Evolutionary conservation across 805 yeast species (phyloP), one percentile per base, ranked within the genome.

Genomic region (Saccharomycopsis sp.): DNA sequence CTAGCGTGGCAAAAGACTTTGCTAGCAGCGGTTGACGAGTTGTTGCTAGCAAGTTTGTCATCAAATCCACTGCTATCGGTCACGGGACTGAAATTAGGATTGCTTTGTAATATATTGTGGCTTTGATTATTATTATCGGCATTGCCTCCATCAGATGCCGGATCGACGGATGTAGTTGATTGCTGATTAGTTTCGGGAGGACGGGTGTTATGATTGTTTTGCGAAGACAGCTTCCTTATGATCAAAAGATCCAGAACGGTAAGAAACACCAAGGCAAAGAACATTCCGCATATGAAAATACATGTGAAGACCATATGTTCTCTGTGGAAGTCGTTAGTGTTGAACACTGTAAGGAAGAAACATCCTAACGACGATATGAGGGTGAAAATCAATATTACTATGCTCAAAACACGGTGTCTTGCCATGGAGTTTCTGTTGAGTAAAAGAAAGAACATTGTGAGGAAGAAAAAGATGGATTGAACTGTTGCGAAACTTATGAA

Each of bases 401-500:
- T 71, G 70, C 24, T 59, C 61, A n/a, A 75, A 69, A 34, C 73
- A 74, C 66, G 78, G 79, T 0, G 83, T 82, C 59, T 81, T 79
- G 24, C 86, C 75, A 66, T 84, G 77, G 16, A 79, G 80, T 12
- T 73, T 72, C 34, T 78, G 77, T 41, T 97, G 75, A 46, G 89
- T 78, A 59, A 73, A 75, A 62, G 79, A 62, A 83, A 74, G 3
- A 80, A 69, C 34, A 87, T 70, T 1, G 91, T 77, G 41, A 88
- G 75, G 41, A 83, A 81, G 62, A 82, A 88, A 64, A 88, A 83
- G 2, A 88, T 72, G 14, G 91, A 95, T 72, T 90, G 96, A 67
- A 83, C 77, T 0, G 85, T 89, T 1, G 89, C 76, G 64, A 96
- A 85, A 16, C 86, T 73, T 44, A 91, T 89, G 70, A 92, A 92